These are phyloP conservation scores for Prunus yedoensis DNA, from an alignment of 331 rosid genomes.

Conservation along the genomic window DNA sequence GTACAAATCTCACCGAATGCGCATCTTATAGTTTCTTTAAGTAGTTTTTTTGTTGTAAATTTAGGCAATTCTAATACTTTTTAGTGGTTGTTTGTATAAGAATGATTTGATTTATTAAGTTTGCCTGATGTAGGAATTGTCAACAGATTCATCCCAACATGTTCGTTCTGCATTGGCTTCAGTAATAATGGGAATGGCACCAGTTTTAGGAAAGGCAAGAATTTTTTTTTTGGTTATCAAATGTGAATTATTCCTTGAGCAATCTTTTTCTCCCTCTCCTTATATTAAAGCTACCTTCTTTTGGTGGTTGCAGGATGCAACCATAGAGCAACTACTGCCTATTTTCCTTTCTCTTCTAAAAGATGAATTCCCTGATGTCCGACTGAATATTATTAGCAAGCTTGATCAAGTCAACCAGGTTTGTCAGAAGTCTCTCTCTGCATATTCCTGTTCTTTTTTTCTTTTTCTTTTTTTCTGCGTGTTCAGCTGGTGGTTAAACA, in stretches of 20 bases:
- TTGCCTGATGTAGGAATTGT: slow-evolving; percentile 63
- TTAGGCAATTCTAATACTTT: slow-evolving; percentile 1
- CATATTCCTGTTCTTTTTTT: too few species aligned
- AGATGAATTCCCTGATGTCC: slow-evolving; percentile 87
- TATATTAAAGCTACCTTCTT: slow-evolving; percentile 15
- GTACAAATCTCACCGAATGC: slow-evolving; percentile 29
- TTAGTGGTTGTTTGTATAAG: slow-evolving; percentile 5
- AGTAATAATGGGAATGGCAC: slow-evolving; percentile 94
- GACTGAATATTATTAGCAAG: slow-evolving; percentile 85
- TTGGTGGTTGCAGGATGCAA: slow-evolving; percentile 65
- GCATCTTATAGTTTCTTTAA: background rate
- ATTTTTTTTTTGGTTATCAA: slow-evolving; percentile 1
- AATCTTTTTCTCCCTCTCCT: slow-evolving; percentile 10
- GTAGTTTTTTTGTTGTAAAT: slow-evolving; percentile 1
- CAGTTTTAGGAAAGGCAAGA: slow-evolving; percentile 74
- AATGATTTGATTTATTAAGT: slow-evolving; percentile 23
- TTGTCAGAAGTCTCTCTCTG: slow-evolving; percentile 1
- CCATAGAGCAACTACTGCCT: slow-evolving; percentile 80
- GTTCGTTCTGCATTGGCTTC: slow-evolving; percentile 93
- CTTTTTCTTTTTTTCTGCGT: background rate
- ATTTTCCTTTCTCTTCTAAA: slow-evolving; percentile 84
- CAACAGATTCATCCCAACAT: slow-evolving; percentile 84
- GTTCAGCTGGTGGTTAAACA: background rate
- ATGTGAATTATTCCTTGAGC: slow-evolving; percentile 3
- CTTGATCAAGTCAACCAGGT: slow-evolving; percentile 95